Evolutionary conservation across 129 eudicot species (phyloP), one percentile per base, ranked within the genome.

Genomic region (Pulicaria dysenterica): DNA sequence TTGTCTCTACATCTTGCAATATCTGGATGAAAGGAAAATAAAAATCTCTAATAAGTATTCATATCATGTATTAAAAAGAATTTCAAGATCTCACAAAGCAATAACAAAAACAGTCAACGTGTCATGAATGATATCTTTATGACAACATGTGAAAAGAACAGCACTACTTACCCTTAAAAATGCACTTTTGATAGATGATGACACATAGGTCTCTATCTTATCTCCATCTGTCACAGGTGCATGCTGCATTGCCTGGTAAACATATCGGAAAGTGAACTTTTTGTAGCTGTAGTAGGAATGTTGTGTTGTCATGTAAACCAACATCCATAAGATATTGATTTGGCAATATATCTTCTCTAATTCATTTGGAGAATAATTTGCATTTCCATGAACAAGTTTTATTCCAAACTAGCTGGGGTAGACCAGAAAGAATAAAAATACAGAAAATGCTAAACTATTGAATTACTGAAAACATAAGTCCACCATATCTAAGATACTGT

Each of bases 131-230:
- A 10, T 11, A 11, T 61, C 71, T 50, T 38, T 44, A 58, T 58
- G 67, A 41, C 9, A 40, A 49, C 53, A 62, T 40, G 16, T 40
- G 13, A 55, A 62, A 45, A 73, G 40, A 53, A 50, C 42, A 70
- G 37, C 64, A 74, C 42, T 56, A 80, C 92, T 75, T 78, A 95
- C 99, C 77, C 89, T 83, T 77, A 85, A 44, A 81, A 87, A 95
- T 70, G 96, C 97, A 77, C 76, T 85, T 82, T 86, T 95, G 54
- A 88, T 83, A 77, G 99, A 95, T 67, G 91, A 84, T 56, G 88
- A 64, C 36, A 95, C 85, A 65, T 90, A 95, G 44, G 77, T 57
- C 77, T 95, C 99, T 38, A 95, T 83, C 83, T 95, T 96, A 76
- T 95, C 99, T 73, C 59, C 79, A 54, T 90, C 97, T 53, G 94